Percentiles rank a stretch among this genome's conserved stretches.
Conservation (phyloP, 805 yeast species). For the Candida golubevii region DNA sequence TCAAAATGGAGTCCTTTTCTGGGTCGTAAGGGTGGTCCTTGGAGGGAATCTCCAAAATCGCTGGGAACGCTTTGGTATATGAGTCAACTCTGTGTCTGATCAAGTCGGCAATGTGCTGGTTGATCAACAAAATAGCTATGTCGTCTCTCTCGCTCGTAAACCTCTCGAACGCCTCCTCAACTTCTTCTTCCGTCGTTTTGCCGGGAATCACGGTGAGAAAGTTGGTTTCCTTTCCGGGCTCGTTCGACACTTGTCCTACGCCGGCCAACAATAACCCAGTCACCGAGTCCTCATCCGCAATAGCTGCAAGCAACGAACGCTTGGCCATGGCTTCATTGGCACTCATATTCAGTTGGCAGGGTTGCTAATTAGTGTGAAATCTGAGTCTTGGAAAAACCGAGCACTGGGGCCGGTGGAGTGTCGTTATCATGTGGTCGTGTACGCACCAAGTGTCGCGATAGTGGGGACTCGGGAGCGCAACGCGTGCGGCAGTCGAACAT, state of each 20-base stretch:
- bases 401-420: neutral
- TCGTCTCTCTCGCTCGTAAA: conserved; percentile 77
- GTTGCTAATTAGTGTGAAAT: neutral
- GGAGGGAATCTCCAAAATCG: conserved; percentile 93
- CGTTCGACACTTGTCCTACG: conserved; percentile 74
- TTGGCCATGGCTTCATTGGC: conserved; percentile 48
- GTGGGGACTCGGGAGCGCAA: too few species aligned
- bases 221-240: conserved; percentile 66
- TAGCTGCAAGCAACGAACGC: conserved; percentile 83
- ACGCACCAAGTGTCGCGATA: neutral
- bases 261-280: conserved; percentile 96
- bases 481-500: too few species aligned
- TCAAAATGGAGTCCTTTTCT: conserved; percentile 91
- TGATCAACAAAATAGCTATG: conserved; percentile 87
- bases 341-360: conserved; percentile 15
- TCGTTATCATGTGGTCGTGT: neutral
- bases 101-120: conserved; percentile 90
- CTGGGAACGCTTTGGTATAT: conserved; percentile 90
- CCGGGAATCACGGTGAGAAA: conserved; percentile 74
- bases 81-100: conserved; percentile 80
- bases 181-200: conserved; percentile 71
- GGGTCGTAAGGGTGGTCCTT: conserved; percentile 99
- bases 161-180: conserved; percentile 68
- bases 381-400: neutral
- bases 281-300: conserved; percentile 97